These are phyloP conservation scores for Tetrapisispora taiwanensis DNA, from an alignment of 805 yeast species.

Conservation along the genomic window DNA sequence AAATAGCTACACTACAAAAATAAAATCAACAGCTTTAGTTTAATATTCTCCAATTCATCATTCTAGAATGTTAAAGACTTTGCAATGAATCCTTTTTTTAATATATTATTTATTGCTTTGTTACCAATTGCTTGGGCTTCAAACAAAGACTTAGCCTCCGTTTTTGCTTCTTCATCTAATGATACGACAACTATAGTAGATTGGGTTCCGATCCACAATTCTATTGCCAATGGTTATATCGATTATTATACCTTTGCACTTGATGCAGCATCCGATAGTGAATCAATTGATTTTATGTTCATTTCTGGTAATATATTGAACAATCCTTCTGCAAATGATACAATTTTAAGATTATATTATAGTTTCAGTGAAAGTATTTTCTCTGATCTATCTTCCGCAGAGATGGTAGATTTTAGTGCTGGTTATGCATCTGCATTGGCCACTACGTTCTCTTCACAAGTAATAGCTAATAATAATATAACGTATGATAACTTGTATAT, in stretches of 20 bases:
- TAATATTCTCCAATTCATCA: no score
- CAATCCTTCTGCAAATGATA: constrained; percentile 18
- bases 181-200: constrained; percentile 24
- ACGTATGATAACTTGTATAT: constrained; percentile 20
- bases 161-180: not conserved
- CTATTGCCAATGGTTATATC: constrained; percentile 17
- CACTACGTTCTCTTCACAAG: constrained; percentile 13
- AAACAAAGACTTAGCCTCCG: not conserved
- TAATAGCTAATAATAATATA: constrained; percentile 8
- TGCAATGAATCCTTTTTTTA: no score
- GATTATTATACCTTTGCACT: constrained; percentile 19
- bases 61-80: no score
- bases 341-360: constrained; percentile 16
- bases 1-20: no score
- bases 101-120: not conserved
- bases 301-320: constrained; percentile 29
- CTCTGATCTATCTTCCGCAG: constrained; percentile 10
- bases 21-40: no score
- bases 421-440: constrained; percentile 28
- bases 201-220: constrained; percentile 28
- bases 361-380: constrained; percentile 20
- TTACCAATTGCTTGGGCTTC: not conserved
- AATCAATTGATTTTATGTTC: constrained; percentile 14
- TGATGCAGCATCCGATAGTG: constrained; percentile 1
- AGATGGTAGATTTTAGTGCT: constrained; percentile 10